Evolutionary conservation across 2,329 filamentous ascomycete species (phyloP).

Genomic region (Endocalyx cinctus): DNA sequence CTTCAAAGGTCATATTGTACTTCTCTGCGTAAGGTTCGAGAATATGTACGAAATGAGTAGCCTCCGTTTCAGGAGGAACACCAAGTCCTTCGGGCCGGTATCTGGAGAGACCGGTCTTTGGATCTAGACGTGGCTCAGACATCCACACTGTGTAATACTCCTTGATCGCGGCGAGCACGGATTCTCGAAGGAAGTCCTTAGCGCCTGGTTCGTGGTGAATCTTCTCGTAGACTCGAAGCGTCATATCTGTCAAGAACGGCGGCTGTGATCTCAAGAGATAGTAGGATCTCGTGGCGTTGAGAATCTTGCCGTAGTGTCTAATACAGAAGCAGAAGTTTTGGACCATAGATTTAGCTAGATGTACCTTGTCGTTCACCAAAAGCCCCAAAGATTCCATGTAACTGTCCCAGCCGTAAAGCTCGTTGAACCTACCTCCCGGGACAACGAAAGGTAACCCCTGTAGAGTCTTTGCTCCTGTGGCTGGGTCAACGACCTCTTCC

Average conservation of each 20-base stretch:
- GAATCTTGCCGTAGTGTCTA: slow-evolving; percentile 95
- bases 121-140: slow-evolving; percentile 70
- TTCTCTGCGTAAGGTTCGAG: slow-evolving; percentile 80
- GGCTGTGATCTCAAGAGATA: slow-evolving; percentile 93
- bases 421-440: slow-evolving; percentile 94
- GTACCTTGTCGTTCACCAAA: slow-evolving; percentile 75
- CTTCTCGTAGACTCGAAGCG: slow-evolving; percentile 84
- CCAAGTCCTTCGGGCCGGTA: slow-evolving; percentile 81
- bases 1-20: slow-evolving; percentile 71
- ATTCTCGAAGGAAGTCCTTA: slow-evolving; percentile 72
- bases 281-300: slow-evolving; percentile 95
- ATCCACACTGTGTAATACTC: slow-evolving; percentile 93
- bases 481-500: slow-evolving; percentile 65
- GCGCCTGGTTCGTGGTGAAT: slow-evolving; percentile 83
- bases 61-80: slow-evolving; percentile 88
- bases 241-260: slow-evolving; percentile 96
- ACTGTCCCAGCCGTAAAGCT: slow-evolving; percentile 97
- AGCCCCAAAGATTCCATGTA: slow-evolving; percentile 97
- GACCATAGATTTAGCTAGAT: slow-evolving; percentile 92
- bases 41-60: slow-evolving; percentile 79
- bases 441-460: slow-evolving; percentile 92
- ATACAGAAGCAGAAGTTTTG: slow-evolving; percentile 97
- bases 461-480: slow-evolving; percentile 65
- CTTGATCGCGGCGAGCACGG: slow-evolving; percentile 90
- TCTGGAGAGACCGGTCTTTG: slow-evolving; percentile 71